Conservation (phyloP, 495 filamentous ascomycete genomes). For the Hapsidospora chrysogenum region DNA sequence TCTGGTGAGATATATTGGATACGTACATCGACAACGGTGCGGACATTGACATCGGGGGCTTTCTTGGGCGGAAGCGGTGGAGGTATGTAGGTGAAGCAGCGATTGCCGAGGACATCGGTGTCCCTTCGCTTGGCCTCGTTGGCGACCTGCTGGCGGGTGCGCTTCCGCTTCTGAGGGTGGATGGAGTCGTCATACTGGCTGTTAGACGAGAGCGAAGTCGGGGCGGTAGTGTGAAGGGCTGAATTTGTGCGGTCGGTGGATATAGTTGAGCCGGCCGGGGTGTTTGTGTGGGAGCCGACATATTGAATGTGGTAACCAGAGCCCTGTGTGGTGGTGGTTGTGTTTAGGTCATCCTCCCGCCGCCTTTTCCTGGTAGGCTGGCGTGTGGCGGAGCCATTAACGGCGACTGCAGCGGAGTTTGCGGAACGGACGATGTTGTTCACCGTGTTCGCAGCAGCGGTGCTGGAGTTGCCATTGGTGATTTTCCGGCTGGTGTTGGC, state of each 20-base stretch:
- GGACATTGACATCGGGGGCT: conserved; percentile 75
- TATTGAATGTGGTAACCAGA: conserved; percentile 21
- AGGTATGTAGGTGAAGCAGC: conserved; percentile 63
- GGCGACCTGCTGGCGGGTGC: conserved; percentile 55
- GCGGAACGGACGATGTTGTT: conserved; percentile 4
- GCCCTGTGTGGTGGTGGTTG: neutral
- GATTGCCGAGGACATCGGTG: conserved; percentile 46
- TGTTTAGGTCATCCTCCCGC: conserved; percentile 32
- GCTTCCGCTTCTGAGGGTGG: conserved; percentile 70
- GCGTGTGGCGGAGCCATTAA: conserved; percentile 6
- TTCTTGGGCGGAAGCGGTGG: conserved; percentile 83
- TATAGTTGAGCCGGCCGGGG: conserved; percentile 48
- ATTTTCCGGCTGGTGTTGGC: conserved; percentile 12
- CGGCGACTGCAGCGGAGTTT: conserved; percentile 5
- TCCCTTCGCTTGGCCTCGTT: conserved; percentile 69
- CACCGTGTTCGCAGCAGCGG: no score
- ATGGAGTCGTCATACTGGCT: conserved; percentile 41
- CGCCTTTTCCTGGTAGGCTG: conserved; percentile 30
- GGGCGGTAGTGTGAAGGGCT: conserved; percentile 68
- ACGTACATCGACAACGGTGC: conserved; percentile 70
- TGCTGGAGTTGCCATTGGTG: conserved; percentile 10
- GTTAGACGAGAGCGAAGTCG: conserved; percentile 58
- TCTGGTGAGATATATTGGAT: neutral
- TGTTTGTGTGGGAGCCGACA: conserved; percentile 53
- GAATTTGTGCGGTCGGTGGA: conserved; percentile 83